These are phyloP conservation scores for Podospora fimiseda DNA, from an alignment of 495 filamentous ascomycete genomes.

Conservation along the genomic window DNA sequence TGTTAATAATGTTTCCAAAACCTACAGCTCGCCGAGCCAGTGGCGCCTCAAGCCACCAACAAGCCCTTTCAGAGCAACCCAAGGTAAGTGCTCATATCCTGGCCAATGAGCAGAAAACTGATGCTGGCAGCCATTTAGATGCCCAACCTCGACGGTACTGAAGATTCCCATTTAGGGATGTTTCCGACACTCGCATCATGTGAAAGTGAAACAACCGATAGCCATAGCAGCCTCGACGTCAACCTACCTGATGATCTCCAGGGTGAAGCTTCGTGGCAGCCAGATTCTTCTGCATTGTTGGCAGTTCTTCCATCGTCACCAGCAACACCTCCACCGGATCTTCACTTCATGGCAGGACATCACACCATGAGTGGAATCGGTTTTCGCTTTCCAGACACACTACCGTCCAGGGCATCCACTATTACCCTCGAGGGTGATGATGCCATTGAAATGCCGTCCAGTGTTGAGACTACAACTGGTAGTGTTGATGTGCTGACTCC, in stretches of 20 bases:
- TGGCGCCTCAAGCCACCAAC: too few relatives aligned
- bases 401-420: slow-evolving; percentile 10
- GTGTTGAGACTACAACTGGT: neutral
- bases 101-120: too few relatives aligned
- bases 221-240: neutral
- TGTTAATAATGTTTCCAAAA: too few relatives aligned
- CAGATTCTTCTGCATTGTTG: neutral
- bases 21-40: too few relatives aligned
- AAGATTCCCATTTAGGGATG: neutral
- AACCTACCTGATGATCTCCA: neutral
- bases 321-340: slow-evolving; percentile 17
- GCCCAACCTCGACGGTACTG: neutral
- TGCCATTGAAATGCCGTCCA: neutral
- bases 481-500: neutral
- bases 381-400: slow-evolving; percentile 5
- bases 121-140: too few relatives aligned
- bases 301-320: neutral
- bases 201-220: neutral
- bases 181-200: neutral
- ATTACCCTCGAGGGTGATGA: slow-evolving; percentile 13
- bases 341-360: neutral
- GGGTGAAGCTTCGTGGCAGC: neutral
- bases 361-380: slow-evolving; percentile 17
- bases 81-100: too few relatives aligned
- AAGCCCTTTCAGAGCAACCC: too few relatives aligned